Evolutionary conservation across 345 rosid genomes (phyloP).

Genomic region (Citrus cavaleriei): DNA sequence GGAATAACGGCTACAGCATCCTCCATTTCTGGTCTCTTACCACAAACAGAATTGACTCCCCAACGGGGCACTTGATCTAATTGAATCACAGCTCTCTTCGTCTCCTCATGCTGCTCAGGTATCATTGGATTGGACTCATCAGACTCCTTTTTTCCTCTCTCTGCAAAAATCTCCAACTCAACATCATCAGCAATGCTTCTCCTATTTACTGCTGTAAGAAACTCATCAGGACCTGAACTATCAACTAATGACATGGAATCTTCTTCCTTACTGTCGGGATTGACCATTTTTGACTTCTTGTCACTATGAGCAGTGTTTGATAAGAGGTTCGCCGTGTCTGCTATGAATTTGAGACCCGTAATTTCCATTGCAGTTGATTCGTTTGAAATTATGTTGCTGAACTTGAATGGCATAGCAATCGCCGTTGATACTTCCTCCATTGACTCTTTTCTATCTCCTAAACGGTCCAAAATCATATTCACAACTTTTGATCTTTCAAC

Average conservation of each 20-base stretch:
- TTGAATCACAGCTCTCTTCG: slow-evolving; percentile 26
- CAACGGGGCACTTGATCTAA: slow-evolving; percentile 39
- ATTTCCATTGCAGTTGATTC: slow-evolving; percentile 30
- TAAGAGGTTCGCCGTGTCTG: slow-evolving; percentile 22
- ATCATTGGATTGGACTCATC: slow-evolving; percentile 22
- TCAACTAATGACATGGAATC: slow-evolving; percentile 7
- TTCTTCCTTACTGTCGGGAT: slow-evolving; percentile 11
- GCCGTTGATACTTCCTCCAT: slow-evolving; percentile 55
- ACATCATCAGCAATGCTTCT: slow-evolving; percentile 1
- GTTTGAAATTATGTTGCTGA: slow-evolving; percentile 14
- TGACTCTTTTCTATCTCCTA: slow-evolving; percentile 1
- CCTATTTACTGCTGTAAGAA: slow-evolving; percentile 1
- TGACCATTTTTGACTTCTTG: neutral
- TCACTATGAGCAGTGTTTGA: slow-evolving; percentile 15
- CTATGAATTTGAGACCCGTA: slow-evolving; percentile 25
- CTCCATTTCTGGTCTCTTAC: slow-evolving; percentile 81
- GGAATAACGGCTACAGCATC: slow-evolving; percentile 61
- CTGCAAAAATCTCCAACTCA: neutral
- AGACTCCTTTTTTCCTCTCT: neutral
- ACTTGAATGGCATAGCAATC: slow-evolving; percentile 40
- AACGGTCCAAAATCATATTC: slow-evolving; percentile 6
- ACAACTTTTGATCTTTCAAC: neutral
- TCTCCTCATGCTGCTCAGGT: slow-evolving; percentile 19
- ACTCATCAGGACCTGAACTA: neutral
- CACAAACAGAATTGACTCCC: slow-evolving; percentile 62